Evolutionary conservation across 148 eudicot species (phyloP), one percentile per base, ranked within the genome.

Genomic region (Vaccinium darrowii): DNA sequence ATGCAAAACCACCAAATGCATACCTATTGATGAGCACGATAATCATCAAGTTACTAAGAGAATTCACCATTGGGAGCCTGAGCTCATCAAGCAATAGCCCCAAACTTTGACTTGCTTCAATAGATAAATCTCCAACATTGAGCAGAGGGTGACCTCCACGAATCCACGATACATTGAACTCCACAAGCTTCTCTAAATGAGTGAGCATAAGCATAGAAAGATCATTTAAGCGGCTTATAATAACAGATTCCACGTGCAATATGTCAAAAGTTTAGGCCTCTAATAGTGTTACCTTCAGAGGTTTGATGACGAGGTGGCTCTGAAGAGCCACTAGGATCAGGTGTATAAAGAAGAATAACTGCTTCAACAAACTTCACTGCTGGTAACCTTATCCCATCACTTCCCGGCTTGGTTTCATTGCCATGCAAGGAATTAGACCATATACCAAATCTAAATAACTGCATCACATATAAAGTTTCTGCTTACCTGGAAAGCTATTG

Each of bases 81-180:
- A 97, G 96, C 91, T 97, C 98, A 93, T 94, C 99, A 78, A 97
- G 98, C 91, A 97, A 90, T 85, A 92, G 81, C 88, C 95, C 87
- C 89, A 95, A 87, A 88, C 93, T 93, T 84, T 87, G 91, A 88
- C 95, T 94, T 47, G 99, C 99, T 91, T 97, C 98, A 87, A 90
- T 77, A 67, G 98, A 93, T 82, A 94, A 90, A 89, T 97, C 98
- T 85, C 95, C 95, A 84, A 93, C 90, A 89, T 95, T 93, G 50
- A 97, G 94, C 21, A 95, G 52, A 27, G 98, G 95, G 89, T 97
- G 99, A 60, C 99, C 98, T 87, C 89, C 92, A 75, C 99, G 99
- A 88, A 97, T 89, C 98, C 98, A 95, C 75, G 99, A 92, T 50
- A 95, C 88, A 85, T 90, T 97, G 84, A 97, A 95, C 49, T 93